Evolutionary conservation across 441 rosid genomes (phyloP).

Genomic region (Melastoma candidum): DNA sequence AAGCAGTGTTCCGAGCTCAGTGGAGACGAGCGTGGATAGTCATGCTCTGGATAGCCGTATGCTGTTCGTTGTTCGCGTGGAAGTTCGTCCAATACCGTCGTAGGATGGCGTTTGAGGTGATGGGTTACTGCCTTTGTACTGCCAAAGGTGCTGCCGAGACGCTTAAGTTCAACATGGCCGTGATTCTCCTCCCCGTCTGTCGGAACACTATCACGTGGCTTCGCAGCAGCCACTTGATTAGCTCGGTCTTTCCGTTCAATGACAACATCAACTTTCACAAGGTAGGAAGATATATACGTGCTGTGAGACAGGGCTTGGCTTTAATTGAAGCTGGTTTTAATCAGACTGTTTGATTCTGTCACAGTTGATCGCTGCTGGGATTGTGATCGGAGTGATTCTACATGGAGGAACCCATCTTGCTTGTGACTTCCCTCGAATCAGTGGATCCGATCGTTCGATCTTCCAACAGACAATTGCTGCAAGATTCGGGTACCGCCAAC

Average conservation of each 20-base stretch:
- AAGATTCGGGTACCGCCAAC: slow-evolving; percentile 37
- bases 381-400: slow-evolving; percentile 39
- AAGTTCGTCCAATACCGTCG: slow-evolving; percentile 37
- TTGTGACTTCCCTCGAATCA: slow-evolving; percentile 44
- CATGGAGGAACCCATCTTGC: slow-evolving; percentile 54
- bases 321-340: not conserved
- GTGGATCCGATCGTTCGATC: slow-evolving; percentile 22
- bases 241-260: slow-evolving; percentile 31
- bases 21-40: slow-evolving; percentile 43
- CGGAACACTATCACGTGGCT: slow-evolving; percentile 38
- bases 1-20: slow-evolving; percentile 25
- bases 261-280: slow-evolving; percentile 49
- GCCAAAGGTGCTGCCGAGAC: slow-evolving; percentile 62
- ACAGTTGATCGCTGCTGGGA: slow-evolving; percentile 42
- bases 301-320: not conserved
- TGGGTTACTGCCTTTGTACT: slow-evolving; percentile 47
- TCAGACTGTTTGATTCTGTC: not conserved
- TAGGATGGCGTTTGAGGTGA: slow-evolving; percentile 32
- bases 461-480: slow-evolving; percentile 32
- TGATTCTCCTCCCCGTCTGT: slow-evolving; percentile 41
- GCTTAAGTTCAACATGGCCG: slow-evolving; percentile 46
- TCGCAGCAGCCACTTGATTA: slow-evolving; percentile 26
- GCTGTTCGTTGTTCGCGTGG: slow-evolving; percentile 33
- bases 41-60: slow-evolving; percentile 26
- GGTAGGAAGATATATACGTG: slow-evolving; percentile 7